Evolutionary conservation across 208 protist species (phyloP).

Genomic region (Trichomonas vaginalis): DNA sequence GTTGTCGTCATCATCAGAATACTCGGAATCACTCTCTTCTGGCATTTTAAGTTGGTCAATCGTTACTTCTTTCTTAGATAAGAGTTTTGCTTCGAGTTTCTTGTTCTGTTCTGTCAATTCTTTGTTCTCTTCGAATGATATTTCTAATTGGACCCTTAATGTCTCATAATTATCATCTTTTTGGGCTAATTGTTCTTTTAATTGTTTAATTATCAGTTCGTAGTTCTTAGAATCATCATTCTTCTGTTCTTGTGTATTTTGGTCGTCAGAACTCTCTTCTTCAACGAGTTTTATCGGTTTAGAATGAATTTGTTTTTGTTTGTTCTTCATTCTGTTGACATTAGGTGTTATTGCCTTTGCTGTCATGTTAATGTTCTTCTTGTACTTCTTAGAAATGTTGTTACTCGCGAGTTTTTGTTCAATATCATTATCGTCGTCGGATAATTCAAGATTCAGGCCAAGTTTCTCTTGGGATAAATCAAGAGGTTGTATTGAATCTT

Average conservation of each 20-base stretch:
- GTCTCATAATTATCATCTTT: background rate
- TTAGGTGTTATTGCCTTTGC: background rate
- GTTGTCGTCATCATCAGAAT: background rate
- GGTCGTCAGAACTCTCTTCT: background rate
- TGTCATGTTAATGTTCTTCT: background rate
- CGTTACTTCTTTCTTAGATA: background rate
- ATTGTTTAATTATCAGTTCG: background rate
- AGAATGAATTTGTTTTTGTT: background rate
- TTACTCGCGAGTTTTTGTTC: background rate
- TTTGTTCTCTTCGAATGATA: background rate
- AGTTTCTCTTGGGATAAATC: background rate
- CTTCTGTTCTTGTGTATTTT: no score
- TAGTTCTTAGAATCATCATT: background rate
- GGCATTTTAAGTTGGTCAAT: background rate
- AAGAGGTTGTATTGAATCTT: background rate
- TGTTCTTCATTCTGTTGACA: background rate
- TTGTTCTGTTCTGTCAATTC: background rate
- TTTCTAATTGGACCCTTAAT: background rate
- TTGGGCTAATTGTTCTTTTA: background rate
- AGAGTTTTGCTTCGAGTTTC: background rate
- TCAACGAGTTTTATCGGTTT: background rate
- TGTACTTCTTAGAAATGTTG: background rate
- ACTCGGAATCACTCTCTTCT: background rate
- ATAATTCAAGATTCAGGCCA: background rate
- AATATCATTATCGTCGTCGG: background rate